phyloP scores from a whole-genome alignment of 352 stramenopile genomes.

The Phytophthora idaei region DNA sequence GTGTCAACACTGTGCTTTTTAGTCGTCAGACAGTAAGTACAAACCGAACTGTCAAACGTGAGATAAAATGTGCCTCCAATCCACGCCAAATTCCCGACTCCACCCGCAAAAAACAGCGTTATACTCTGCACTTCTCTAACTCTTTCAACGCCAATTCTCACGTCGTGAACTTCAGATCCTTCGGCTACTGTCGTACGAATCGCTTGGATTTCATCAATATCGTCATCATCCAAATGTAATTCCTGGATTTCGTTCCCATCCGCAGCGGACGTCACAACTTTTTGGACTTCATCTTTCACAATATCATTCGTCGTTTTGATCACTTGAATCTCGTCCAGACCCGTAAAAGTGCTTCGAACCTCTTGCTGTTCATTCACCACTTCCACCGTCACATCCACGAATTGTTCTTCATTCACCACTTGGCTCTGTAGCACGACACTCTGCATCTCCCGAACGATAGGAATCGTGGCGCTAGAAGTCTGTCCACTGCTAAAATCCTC shows the following conservation, averaged over 20 bases:
- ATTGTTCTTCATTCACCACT: conserved; percentile 94
- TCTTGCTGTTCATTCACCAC: conserved; percentile 97
- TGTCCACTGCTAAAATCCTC: conserved; percentile 73
- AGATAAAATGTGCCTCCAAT: conserved; percentile 57
- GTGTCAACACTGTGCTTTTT: conserved; percentile 51
- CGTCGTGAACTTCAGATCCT: conserved; percentile 91
- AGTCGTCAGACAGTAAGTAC: conserved; percentile 63
- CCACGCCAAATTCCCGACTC: background rate
- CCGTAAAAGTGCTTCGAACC: conserved; percentile 88
- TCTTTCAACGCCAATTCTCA: conserved; percentile 74
- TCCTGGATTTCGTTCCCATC: conserved; percentile 94
- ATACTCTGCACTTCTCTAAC: conserved; percentile 84
- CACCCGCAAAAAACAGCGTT: conserved; percentile 2
- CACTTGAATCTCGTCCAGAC: conserved; percentile 89
- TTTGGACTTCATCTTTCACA: conserved; percentile 92
- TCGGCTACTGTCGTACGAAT: conserved; percentile 80
- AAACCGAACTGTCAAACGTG: conserved; percentile 59
- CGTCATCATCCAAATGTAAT: conserved; percentile 76
- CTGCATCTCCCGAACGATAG: conserved; percentile 93
- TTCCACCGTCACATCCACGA: conserved; percentile 91
- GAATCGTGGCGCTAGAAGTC: conserved; percentile 70
- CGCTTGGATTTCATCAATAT: conserved; percentile 93
- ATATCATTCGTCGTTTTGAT: conserved; percentile 72
- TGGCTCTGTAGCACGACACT: conserved; percentile 76
- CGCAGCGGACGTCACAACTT: conserved; percentile 88